Evolutionary conservation across 768 basidiomycete species (phyloP).

Genomic region (Rhizopogon vesiculosus): DNA sequence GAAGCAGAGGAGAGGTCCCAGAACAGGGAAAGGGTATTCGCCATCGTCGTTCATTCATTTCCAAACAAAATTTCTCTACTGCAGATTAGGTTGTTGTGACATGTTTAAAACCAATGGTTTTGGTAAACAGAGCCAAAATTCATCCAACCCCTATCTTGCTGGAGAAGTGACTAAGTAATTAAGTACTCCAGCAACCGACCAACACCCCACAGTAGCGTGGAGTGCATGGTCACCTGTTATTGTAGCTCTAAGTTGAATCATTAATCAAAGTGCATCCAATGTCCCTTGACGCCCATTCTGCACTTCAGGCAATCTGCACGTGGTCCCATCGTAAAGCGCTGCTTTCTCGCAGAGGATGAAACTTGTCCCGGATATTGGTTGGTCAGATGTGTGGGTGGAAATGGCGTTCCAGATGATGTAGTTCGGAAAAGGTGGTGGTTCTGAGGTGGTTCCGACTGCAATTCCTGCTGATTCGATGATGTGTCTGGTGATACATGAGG

Average conservation of each 20-base stretch:
- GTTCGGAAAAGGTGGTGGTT: background rate
- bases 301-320: conserved; percentile 67
- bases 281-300: conserved; percentile 59
- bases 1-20: conserved; percentile 86
- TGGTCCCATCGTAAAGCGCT: conserved; percentile 67
- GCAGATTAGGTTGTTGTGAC: conserved; percentile 20
- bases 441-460: background rate
- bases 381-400: background rate
- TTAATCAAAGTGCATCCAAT: conserved; percentile 60
- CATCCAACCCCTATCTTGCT: too few relatives aligned
- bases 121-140: background rate
- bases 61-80: background rate
- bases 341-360: conserved; percentile 27
- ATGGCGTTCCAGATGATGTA: background rate
- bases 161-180: background rate
- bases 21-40: conserved; percentile 88
- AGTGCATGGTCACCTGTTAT: background rate
- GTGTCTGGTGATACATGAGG: conserved; percentile 23
- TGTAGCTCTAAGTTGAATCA: background rate
- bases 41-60: conserved; percentile 38
- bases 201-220: background rate
- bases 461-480: conserved; percentile 9
- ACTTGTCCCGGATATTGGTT: background rate
- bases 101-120: conserved; percentile 12
- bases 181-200: background rate